Conservation (phyloP, 176 grass and related monocot species). For the Zea mays region DNA sequence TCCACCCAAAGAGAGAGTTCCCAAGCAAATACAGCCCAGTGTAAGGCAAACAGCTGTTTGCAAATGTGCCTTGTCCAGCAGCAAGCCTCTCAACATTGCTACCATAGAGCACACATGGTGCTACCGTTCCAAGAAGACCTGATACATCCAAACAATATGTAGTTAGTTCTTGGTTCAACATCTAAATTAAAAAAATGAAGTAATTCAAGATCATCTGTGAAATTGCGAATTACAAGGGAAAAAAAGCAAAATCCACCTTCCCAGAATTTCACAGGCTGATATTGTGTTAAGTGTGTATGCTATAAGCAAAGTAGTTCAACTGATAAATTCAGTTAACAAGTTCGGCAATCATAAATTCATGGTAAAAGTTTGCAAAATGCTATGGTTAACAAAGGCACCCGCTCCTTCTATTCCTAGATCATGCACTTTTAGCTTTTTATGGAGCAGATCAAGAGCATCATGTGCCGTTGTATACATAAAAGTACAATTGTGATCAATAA, state of each 20-base stretch:
- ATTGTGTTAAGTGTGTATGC: not conserved
- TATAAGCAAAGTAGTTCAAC: not conserved
- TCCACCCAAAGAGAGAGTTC: constrained; percentile 87
- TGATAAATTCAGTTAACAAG: not conserved
- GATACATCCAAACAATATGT: constrained; percentile 26
- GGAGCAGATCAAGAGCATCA: not conserved
- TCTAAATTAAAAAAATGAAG: not conserved
- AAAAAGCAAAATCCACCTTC: not conserved
- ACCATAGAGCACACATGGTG: constrained; percentile 82
- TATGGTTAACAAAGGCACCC: not conserved
- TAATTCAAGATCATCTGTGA: not conserved
- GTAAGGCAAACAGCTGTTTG: constrained; percentile 82
- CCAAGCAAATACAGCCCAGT: constrained; percentile 79
- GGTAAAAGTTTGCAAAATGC: not conserved
- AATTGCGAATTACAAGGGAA: not conserved
- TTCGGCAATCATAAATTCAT: not conserved
- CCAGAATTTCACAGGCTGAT: not conserved
- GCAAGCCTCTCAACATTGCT: constrained; percentile 82
- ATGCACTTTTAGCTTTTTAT: not conserved
- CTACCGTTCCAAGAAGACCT: constrained; percentile 84
- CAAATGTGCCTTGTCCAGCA: constrained; percentile 60
- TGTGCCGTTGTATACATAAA: no score
- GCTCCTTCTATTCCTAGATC: not conserved
- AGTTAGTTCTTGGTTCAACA: constrained; percentile 11
- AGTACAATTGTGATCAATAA: not conserved